A percentile compares a stretch with the other conserved stretches of the same genome.
Evolutionary conservation across 306 rosid genomes (phyloP).

Genomic region (Dryas drummondii): DNA sequence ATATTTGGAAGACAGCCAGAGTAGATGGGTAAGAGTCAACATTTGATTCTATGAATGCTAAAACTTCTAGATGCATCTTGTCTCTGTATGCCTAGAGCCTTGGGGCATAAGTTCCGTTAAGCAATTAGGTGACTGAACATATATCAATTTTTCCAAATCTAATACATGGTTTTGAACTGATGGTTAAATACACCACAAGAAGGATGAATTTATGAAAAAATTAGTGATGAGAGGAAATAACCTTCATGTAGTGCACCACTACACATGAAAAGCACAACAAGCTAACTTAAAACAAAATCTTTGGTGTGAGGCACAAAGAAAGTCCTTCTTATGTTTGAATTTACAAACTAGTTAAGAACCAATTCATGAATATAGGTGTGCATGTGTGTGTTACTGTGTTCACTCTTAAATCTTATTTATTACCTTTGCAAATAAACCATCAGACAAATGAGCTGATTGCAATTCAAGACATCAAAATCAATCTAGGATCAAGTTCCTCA

Average conservation of each 20-base stretch:
- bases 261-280: neutral
- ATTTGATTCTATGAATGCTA: neutral
- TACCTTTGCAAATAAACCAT: neutral
- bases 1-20: neutral
- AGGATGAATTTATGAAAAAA: constrained; percentile 1
- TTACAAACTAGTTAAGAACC: neutral
- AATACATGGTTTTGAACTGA: neutral
- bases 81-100: neutral
- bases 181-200: neutral
- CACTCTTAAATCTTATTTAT: neutral
- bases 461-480: neutral
- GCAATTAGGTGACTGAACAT: neutral
- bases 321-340: neutral
- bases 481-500: neutral
- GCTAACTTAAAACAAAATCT: neutral
- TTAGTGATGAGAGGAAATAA: neutral
- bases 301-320: constrained; percentile 3
- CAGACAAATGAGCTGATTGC: neutral
- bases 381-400: neutral
- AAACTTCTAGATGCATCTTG: neutral
- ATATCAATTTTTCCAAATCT: neutral
- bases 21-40: neutral
- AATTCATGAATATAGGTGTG: neutral
- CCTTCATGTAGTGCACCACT: neutral
- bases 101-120: neutral